Conservation (phyloP, 1,139 yeast genomes). For the Sugiyamaella sp. region DNA sequence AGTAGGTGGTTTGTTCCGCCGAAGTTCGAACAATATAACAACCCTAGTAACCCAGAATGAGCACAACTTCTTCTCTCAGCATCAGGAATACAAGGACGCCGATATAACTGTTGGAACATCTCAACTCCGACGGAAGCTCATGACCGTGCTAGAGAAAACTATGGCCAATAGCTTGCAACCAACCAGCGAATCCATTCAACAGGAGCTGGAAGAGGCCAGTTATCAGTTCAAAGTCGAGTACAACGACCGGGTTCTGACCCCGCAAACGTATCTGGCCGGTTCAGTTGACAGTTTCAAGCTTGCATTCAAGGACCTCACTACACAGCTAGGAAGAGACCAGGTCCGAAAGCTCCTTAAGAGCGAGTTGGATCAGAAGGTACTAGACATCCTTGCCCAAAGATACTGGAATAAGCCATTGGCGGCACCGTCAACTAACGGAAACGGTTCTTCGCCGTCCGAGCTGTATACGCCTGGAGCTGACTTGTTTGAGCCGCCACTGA, state of each 20-base stretch:
- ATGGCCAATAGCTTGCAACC: conserved; percentile 92
- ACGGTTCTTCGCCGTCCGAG: neutral
- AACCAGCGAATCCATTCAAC: conserved; percentile 81
- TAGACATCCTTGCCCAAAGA: conserved; percentile 83
- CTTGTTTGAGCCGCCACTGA: conserved; percentile 52
- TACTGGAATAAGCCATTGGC: conserved; percentile 79
- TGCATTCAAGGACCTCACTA: conserved; percentile 84
- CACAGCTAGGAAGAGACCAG: conserved; percentile 80
- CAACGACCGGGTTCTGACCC: conserved; percentile 90
- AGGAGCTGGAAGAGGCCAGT: conserved; percentile 89
- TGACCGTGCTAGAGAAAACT: conserved; percentile 82
- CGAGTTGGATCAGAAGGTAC: conserved; percentile 84
- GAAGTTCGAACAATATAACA: conserved; percentile 36
- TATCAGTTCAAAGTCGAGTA: conserved; percentile 95
- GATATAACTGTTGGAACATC: conserved; percentile 78
- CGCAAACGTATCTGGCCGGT: conserved; percentile 90
- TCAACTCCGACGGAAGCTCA: conserved; percentile 73
- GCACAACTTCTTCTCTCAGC: conserved; percentile 51
- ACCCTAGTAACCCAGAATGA: conserved; percentile 49
- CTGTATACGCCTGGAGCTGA: conserved; percentile 10
- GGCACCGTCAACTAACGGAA: conserved; percentile 15
- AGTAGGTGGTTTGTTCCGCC: conserved; percentile 41
- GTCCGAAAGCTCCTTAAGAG: conserved; percentile 75
- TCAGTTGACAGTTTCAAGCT: conserved; percentile 86
- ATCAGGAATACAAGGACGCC: conserved; percentile 60